A percentile compares a stretch with the other conserved stretches of the same genome.
phyloP scores from a whole-genome alignment of 495 filamentous ascomycete genomes.

The Jackrogersella multiformis region DNA sequence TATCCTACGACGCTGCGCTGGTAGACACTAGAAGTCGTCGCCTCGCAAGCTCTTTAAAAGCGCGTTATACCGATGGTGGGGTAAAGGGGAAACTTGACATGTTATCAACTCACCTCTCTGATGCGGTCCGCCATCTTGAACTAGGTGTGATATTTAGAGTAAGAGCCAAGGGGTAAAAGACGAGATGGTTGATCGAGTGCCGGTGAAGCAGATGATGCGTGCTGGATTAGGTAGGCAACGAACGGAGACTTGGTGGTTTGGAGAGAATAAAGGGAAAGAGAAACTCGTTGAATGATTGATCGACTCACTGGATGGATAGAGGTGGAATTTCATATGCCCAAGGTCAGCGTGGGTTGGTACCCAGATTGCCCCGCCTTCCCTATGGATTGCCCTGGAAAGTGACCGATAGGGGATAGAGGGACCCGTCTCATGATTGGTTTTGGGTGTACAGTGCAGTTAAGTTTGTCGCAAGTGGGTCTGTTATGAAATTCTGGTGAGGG shows the following conservation, averaged over 20 bases:
- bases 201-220: conserved; percentile 31
- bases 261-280: conserved; percentile 41
- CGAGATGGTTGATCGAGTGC: conserved; percentile 23
- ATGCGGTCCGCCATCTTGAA: conserved; percentile 71
- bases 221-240: conserved; percentile 33
- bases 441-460: conserved; percentile 36
- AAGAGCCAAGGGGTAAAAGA: conserved; percentile 14
- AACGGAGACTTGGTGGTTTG: conserved; percentile 30
- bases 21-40: background rate
- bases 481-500: background rate
- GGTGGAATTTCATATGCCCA: conserved; percentile 47
- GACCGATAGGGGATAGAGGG: conserved; percentile 39
- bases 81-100: conserved; percentile 47
- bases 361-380: conserved; percentile 47
- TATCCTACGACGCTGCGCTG: background rate
- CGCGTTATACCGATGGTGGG: conserved; percentile 52
- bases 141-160: conserved; percentile 12
- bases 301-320: conserved; percentile 39
- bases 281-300: conserved; percentile 40
- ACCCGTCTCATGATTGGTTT: conserved; percentile 42
- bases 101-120: conserved; percentile 73
- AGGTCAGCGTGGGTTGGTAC: conserved; percentile 38
- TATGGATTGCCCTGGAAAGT: conserved; percentile 35
- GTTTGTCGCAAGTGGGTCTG: conserved; percentile 16
- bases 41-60: conserved; percentile 6